Base-by-base conservation (phyloP, 352 stramenopile genomes). In the Phytophthora cajani region DNA sequence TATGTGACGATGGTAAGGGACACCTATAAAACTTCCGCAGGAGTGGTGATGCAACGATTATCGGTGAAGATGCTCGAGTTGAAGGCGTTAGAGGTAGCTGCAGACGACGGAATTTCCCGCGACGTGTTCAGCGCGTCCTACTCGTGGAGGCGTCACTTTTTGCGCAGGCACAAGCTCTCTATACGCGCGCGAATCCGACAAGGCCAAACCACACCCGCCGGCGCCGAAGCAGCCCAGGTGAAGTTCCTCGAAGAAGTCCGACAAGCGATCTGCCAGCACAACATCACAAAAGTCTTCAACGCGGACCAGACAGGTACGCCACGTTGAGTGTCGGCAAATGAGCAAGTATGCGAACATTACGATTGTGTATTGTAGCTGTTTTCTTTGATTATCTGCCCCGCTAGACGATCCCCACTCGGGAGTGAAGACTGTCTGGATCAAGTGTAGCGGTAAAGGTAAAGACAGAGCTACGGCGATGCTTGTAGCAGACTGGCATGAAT, bases 311-410 rank as follows among this genome's bases (percentile, higher is more conserved):
- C 33, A 40, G 33, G 33, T 53, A 60, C n/a, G 55, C 5, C 7
- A 40, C n/a, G 8, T 40, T 9, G 8, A 14, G 7, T 38, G 32
- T 11, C 32, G 1, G 7, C 32, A 38, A 38, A 8, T 38, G 32
- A 25, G 23, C 23, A 25, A 1, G 7, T 38, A 38, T 38, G 7
- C 32, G 4, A 38, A 38, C 9, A 10, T 11, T 38, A 8, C 3
- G 10, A 10, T 38, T 8, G 7, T 42, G 21, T 27, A 40, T 17
- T 63, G 10, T 36, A 64, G 58, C 32, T 9, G 67, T 73, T 3
- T 64, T 60, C 9, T 75, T 75, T 19, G 49, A 71, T 12, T 71
- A 75, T 40, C 8, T 71, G 1, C 68, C 56, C 0, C 58, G 52
- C 17, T 55, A 55, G 38, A 59, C 62, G 0, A 61, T 75, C 9